Evolutionary conservation across 2,329 filamentous ascomycete species (phyloP), one percentile per base, ranked within the genome.

Genomic region (Pseudogymnoascus sp.): DNA sequence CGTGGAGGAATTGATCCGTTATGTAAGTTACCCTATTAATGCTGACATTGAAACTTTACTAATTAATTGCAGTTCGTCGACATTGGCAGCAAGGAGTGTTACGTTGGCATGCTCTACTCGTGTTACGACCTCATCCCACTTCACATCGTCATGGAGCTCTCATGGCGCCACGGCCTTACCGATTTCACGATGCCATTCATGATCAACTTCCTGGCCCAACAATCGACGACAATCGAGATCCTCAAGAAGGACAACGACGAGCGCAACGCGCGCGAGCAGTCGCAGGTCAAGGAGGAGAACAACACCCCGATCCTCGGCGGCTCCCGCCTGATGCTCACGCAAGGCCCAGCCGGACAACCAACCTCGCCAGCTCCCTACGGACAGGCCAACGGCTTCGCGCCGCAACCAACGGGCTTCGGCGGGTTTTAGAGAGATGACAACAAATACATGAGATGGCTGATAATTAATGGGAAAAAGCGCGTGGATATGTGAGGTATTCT

Each of bases 181-280:
- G 94, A 99, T 79, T 99, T 96, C 79, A 96, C 92, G 59, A 99
- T 99, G 95, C 94, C 94, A 16, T 99, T 96, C 82, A 95, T 99
- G 91, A 97, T 99, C 84, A 99, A 97, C 80, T 89, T 95, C 80
- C 82, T 99, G 67, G 86, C 88, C 69, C 92, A 96, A 77, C 92
- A 97, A 78, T 92, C 91, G 40, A 86, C 89, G 69, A 88, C 95
- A 63, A 88, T 99, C 69, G 85, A 92, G 64, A 75, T 82, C 65
- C 84, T 99, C 66, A 96, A 95, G 82, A 90, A 91, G 66, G 95
- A 99, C 77, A 99, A 97, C 73, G 95, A 99, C 77, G 90, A 92
- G 73, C 89, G 92, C 72, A 97, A 96, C 77, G 82, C 81, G 37
- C 86, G 86, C 67, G 90, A 94, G 71, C 79, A 80, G 70, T 82